Evolutionary conservation across 75 land plant species (phyloP).

Genomic region (Selaginella moellendorffii): DNA sequence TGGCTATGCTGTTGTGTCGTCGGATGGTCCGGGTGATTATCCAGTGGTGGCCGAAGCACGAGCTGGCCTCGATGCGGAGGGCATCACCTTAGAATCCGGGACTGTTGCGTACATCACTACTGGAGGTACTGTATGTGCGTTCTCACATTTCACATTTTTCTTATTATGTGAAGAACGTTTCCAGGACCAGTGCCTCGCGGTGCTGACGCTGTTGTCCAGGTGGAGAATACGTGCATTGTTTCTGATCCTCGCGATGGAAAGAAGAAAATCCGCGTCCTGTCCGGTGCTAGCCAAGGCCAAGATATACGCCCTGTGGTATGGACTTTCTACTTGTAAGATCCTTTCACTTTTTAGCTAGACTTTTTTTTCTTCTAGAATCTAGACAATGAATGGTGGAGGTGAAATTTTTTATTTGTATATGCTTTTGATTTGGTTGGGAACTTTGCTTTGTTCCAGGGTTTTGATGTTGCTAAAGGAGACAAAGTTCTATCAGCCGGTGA

Average conservation of each 20-base stretch:
- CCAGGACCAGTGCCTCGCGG: conserved; percentile 90
- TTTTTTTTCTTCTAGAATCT: no score
- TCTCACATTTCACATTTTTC: background rate
- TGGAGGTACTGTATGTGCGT: conserved; percentile 40
- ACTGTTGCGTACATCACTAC: conserved; percentile 94
- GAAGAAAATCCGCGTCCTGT: conserved; percentile 45
- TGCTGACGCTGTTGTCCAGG: conserved; percentile 93
- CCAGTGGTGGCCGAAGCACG: conserved; percentile 75
- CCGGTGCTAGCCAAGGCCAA: conserved; percentile 33
- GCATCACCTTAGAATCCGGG: conserved; percentile 49
- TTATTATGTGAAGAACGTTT: background rate
- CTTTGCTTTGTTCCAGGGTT: conserved; percentile 35
- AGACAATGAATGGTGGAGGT: no score
- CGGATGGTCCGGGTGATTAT: conserved; percentile 93
- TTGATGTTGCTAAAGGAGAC: conserved; percentile 62
- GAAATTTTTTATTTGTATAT: no score
- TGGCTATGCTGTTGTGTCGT: conserved; percentile 93
- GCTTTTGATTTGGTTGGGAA: no score
- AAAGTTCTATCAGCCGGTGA: conserved; percentile 56
- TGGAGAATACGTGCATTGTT: conserved; percentile 53
- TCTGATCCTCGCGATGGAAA: conserved; percentile 12
- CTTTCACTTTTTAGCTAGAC: no score
- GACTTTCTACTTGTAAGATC: background rate
- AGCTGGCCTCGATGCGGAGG: conserved; percentile 80
- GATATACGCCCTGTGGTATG: conserved; percentile 94